These are phyloP conservation scores for Hydrangea macrophylla DNA, from an alignment of 148 eudicot genomes.

Conservation along the genomic window DNA sequence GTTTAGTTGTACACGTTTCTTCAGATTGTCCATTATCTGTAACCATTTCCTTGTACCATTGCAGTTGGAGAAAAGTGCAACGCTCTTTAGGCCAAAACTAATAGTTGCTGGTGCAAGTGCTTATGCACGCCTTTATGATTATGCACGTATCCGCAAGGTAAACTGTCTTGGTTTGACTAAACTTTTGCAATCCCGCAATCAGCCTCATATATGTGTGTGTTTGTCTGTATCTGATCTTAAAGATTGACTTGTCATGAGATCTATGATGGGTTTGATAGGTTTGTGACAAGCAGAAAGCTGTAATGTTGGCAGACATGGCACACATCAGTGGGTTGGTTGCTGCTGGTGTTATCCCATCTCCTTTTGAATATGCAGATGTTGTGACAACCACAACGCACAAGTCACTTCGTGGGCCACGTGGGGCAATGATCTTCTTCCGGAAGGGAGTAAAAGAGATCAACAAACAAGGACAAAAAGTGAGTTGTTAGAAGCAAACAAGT, in stretches of 20 bases:
- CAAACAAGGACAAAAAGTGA: slow-evolving; percentile 49
- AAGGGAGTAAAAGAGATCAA: slow-evolving; percentile 59
- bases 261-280: slow-evolving; percentile 39
- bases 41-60: slow-evolving; percentile 7
- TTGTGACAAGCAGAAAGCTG: slow-evolving; percentile 89
- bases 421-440: slow-evolving; percentile 63
- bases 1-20: background rate
- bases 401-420: slow-evolving; percentile 66
- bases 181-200: background rate
- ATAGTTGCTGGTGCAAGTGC: slow-evolving; percentile 99
- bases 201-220: background rate
- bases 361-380: slow-evolving; percentile 62
- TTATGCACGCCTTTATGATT: slow-evolving; percentile 88
- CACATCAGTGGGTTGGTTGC: slow-evolving; percentile 98
- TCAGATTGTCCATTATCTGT: background rate
- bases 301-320: slow-evolving; percentile 95
- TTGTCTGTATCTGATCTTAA: background rate
- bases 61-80: slow-evolving; percentile 95
- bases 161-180: slow-evolving; percentile 1
- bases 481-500: slow-evolving; percentile 12
- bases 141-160: slow-evolving; percentile 91
- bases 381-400: slow-evolving; percentile 69
- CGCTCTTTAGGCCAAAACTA: slow-evolving; percentile 82
- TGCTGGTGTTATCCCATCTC: slow-evolving; percentile 85
- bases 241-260: slow-evolving; percentile 9